Conservation (phyloP, 345 rosid genomes). For the Dipteronia sinensis region DNA sequence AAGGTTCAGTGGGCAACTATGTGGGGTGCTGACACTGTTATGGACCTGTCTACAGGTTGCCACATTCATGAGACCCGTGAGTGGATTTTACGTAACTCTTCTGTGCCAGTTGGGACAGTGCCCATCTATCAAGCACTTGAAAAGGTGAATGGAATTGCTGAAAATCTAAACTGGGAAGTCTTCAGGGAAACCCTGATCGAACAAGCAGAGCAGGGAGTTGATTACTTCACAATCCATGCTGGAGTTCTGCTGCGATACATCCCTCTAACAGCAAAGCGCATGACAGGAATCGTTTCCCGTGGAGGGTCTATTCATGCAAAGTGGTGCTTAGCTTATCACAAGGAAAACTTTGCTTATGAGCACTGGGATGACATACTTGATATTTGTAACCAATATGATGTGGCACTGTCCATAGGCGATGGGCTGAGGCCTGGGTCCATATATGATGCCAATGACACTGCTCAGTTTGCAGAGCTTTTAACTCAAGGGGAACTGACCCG, state of each 20-base stretch:
- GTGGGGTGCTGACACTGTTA: constrained; percentile 99
- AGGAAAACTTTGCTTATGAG: constrained; percentile 96
- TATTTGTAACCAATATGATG: constrained; percentile 94
- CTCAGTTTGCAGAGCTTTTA: constrained; percentile 97
- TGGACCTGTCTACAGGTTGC: constrained; percentile 98
- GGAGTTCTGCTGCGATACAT: constrained; percentile 91
- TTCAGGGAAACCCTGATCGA: constrained; percentile 90
- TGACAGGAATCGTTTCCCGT: constrained; percentile 97
- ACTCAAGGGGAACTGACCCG: constrained; percentile 98
- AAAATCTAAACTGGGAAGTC: constrained; percentile 90
- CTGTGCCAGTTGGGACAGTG: constrained; percentile 95
- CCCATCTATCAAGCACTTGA: constrained; percentile 99
- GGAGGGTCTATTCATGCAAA: constrained; percentile 99
- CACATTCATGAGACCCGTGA: constrained; percentile 99
- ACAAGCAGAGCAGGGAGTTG: constrained; percentile 99
- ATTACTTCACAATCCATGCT: constrained; percentile 96
- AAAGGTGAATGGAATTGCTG: constrained; percentile 91
- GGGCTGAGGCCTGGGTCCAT: constrained; percentile 97
- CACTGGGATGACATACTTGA: constrained; percentile 99
- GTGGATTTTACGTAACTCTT: constrained; percentile 92
- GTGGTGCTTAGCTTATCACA: constrained; percentile 95
- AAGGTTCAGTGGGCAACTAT: constrained; percentile 99
- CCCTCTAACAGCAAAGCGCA: constrained; percentile 90
- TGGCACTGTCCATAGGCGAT: constrained; percentile 94
- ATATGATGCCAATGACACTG: constrained; percentile 98